Evolutionary conservation across 352 stramenopile species (phyloP).

Genomic region (Globisporangium okanoganense): DNA sequence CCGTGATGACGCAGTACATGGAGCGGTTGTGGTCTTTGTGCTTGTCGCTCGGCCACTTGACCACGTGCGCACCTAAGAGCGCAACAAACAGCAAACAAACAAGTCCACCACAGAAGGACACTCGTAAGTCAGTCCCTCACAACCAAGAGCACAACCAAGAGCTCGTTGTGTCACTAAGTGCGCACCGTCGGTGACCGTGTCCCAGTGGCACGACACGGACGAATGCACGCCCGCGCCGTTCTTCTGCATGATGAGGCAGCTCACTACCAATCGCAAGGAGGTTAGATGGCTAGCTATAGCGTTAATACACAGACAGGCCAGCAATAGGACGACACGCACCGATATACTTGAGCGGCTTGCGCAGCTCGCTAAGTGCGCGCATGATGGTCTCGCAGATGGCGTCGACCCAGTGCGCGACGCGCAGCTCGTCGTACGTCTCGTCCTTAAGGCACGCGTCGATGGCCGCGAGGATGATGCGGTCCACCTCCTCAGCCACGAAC

Average conservation of each 20-base stretch:
- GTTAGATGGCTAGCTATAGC: slow-evolving; percentile 3
- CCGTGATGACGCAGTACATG: slow-evolving; percentile 88
- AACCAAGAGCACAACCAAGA: neutral
- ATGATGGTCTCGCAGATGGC: slow-evolving; percentile 89
- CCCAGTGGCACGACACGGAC: slow-evolving; percentile 88
- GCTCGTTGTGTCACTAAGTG: neutral
- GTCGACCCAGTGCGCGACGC: slow-evolving; percentile 89
- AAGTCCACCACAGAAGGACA: neutral
- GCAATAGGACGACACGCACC: slow-evolving; percentile 23
- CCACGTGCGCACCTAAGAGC: slow-evolving; percentile 56
- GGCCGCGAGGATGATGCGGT: slow-evolving; percentile 79
- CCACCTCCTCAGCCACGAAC: slow-evolving; percentile 90
- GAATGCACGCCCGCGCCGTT: slow-evolving; percentile 90
- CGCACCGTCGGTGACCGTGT: slow-evolving; percentile 86
- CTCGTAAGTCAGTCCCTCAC: too few relatives aligned
- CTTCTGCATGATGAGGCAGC: slow-evolving; percentile 92
- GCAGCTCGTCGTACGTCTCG: slow-evolving; percentile 81
- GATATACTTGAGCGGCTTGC: slow-evolving; percentile 93
- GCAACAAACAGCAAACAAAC: neutral
- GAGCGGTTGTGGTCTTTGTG: slow-evolving; percentile 87
- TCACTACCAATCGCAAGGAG: slow-evolving; percentile 39
- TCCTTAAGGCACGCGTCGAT: slow-evolving; percentile 87
- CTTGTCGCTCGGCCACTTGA: slow-evolving; percentile 90
- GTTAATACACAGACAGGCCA: too few relatives aligned
- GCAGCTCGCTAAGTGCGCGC: slow-evolving; percentile 78